Base-by-base conservation (phyloP, 495 filamentous ascomycete species). In the Aspergillus panamensis region DNA sequence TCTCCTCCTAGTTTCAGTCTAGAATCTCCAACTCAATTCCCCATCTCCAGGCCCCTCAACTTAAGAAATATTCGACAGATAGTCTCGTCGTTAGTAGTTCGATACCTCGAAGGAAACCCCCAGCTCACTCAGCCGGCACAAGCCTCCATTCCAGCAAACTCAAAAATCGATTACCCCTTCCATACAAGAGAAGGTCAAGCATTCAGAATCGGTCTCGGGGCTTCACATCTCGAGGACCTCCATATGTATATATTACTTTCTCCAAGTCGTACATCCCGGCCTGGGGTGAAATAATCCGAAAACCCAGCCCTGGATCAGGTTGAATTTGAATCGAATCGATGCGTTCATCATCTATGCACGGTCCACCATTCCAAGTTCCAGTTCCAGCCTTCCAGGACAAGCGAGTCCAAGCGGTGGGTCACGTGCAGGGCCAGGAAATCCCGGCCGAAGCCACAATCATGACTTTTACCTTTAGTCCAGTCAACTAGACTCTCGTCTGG, bases 331-430 rank as follows among this genome's bases (percentile, higher is more conserved):
- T n/a, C 10, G 35, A 39, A 39, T 45, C 42, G 42, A 57, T 61
- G 48, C 59, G 59, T 61, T 61, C 53, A 55, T 51, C 49, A 21
- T 31, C 51, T 25, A 30, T 54, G 53, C 53, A 56, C 53, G 53
- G 44, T 14, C 55, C 60, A 62, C 45, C 14, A 12, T 55, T 20
- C 51, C 60, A 14, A n/a, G n/a, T 9, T 51, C 25, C 25, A 25
- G 25, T 25, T 25, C 25, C 25, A 25, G 25, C 2, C n/a, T n/a
- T 58, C 44, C 51, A 51, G 60, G 6, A 39, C 55, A 62, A 58
- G 55, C 55, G 60, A 62, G 50, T 3, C 35, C 10, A 39, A 13
- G 2, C 25, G 2, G 25, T 25, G 35, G 3, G 35, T 39, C 35
- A 39, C 35, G 35, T 39, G 35, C 35, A 39, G 8, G 35, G 35